phyloP scores from a whole-genome alignment of 2,329 filamentous ascomycete genomes.

The Fusarium subglutinans region DNA sequence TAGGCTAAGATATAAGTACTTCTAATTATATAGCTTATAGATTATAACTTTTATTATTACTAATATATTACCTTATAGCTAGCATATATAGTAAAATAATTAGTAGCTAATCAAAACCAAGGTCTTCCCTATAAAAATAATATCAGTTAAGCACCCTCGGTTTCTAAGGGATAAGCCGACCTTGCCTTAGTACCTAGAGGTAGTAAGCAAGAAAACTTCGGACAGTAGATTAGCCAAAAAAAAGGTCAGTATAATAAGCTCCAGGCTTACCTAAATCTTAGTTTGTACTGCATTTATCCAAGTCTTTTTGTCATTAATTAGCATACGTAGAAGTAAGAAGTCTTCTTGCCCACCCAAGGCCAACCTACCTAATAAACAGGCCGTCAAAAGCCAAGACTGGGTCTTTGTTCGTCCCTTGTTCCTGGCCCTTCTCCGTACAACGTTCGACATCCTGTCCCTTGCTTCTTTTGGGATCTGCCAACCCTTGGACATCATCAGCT shows the following conservation, averaged over 20 bases:
- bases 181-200: neutral
- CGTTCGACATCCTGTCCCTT: constrained; percentile 30
- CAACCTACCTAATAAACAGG: neutral
- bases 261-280: neutral
- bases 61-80: too few relatives aligned
- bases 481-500: constrained; percentile 21
- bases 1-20: too few relatives aligned
- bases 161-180: too few relatives aligned
- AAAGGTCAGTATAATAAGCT: neutral
- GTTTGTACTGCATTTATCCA: neutral
- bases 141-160: too few relatives aligned
- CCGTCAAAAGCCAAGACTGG: constrained; percentile 2
- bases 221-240: neutral
- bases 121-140: too few relatives aligned
- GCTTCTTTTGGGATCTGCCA: constrained; percentile 26
- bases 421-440: constrained; percentile 25
- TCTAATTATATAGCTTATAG: too few relatives aligned
- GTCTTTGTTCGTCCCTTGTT: constrained; percentile 33
- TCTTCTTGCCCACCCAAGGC: neutral
- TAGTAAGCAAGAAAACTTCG: neutral
- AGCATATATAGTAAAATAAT: too few relatives aligned
- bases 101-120: too few relatives aligned
- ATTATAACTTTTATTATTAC: too few relatives aligned
- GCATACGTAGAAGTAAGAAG: neutral
- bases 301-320: neutral